Conservation (phyloP, 139 green algal genomes). For the Chlorella sp. region DNA sequence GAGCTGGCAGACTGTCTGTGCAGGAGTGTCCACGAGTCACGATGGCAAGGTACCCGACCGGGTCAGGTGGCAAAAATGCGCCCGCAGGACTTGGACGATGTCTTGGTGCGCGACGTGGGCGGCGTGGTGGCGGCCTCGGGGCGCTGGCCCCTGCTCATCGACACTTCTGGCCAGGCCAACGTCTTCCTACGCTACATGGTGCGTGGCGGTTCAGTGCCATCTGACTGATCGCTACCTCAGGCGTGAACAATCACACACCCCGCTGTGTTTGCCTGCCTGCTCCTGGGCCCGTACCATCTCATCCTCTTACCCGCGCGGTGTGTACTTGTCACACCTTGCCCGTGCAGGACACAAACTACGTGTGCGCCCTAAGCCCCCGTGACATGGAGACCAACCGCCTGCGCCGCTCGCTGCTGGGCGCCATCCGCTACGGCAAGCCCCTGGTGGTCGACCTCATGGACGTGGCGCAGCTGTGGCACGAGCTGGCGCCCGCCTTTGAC, state of each 20-base stretch:
- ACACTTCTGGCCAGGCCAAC: conserved; percentile 31
- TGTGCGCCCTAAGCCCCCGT: conserved; percentile 29
- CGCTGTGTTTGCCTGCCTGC: too few relatives aligned
- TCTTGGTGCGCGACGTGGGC: conserved; percentile 47
- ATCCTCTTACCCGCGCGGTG: too few relatives aligned
- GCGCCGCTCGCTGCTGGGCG: conserved; percentile 39
- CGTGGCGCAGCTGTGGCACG: conserved; percentile 26
- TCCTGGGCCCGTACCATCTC: too few relatives aligned
- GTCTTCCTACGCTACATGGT: conserved; percentile 53
- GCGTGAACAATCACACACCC: too few relatives aligned
- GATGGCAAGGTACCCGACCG: too few relatives aligned
- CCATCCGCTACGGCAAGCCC: conserved; percentile 37
- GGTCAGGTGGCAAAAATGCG: too few relatives aligned
- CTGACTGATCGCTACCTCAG: too few relatives aligned
- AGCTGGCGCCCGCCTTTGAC: conserved; percentile 29
- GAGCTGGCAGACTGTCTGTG: too few relatives aligned
- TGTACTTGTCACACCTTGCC: too few relatives aligned
- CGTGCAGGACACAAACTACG: conserved; percentile 54
- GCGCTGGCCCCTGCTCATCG: conserved; percentile 42
- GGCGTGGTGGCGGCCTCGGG: conserved; percentile 19
- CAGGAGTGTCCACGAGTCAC: too few relatives aligned
- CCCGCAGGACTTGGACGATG: conserved; percentile 43
- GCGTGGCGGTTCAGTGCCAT: too few relatives aligned
- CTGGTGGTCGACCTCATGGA: conserved; percentile 45
- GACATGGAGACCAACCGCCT: conserved; percentile 38